Conservation (phyloP, 495 filamentous ascomycete genomes). For the Penicillium roqueforti region DNA sequence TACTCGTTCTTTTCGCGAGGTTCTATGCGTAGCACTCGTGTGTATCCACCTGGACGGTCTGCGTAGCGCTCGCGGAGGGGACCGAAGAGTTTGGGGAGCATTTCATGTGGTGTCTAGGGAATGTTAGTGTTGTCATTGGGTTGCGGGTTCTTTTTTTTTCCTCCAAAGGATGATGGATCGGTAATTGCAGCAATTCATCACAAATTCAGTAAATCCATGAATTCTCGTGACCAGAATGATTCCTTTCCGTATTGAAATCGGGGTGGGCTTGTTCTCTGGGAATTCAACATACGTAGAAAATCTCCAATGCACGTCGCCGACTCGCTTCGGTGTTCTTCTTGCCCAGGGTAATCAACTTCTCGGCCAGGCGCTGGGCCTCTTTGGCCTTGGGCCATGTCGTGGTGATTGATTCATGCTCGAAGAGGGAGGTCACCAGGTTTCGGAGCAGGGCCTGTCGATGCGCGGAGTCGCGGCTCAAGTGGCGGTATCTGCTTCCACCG, state of each 20-base stretch:
- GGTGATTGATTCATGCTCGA: slow-evolving; percentile 85
- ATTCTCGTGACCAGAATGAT: neutral
- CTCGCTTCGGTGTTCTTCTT: slow-evolving; percentile 85
- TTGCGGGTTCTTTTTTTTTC: neutral
- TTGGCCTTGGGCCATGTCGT: slow-evolving; percentile 97
- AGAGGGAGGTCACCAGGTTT: slow-evolving; percentile 93
- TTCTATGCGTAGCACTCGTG: slow-evolving; percentile 85
- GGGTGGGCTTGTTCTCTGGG: neutral
- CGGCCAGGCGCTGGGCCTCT: slow-evolving; percentile 87
- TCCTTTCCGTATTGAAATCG: neutral
- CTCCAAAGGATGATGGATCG: neutral
- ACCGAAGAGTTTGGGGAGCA: slow-evolving; percentile 86
- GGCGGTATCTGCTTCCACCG: slow-evolving; percentile 77
- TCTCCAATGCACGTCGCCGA: slow-evolving; percentile 59
- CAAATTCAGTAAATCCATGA: neutral
- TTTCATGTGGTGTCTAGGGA: slow-evolving; percentile 56
- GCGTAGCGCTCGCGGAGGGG: slow-evolving; percentile 74
- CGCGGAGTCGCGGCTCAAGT: slow-evolving; percentile 74
- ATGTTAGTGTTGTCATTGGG: slow-evolving; percentile 9
- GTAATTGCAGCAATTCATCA: neutral
- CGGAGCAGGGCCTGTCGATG: slow-evolving; percentile 91
- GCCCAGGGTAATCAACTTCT: slow-evolving; percentile 87
- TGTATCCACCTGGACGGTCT: slow-evolving; percentile 85
- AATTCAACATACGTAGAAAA: slow-evolving; percentile 70
- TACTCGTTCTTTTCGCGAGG: slow-evolving; percentile 46